Evolutionary conservation across 2,329 filamentous ascomycete genomes (phyloP).

Genomic region (Ascochyta lentis): DNA sequence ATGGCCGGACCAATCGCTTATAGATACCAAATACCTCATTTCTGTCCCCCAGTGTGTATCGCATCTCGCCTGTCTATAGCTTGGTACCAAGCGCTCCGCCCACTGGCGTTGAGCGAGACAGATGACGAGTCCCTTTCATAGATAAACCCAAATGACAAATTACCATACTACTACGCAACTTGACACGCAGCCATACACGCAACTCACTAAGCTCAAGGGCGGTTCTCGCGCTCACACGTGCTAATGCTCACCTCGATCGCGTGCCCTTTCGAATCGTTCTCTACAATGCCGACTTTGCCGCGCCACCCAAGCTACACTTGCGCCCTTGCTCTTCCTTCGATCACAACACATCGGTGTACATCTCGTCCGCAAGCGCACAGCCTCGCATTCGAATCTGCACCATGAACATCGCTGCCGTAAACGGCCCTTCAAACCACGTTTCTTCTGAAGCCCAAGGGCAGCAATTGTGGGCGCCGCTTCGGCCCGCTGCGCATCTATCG

Average conservation of each 20-base stretch:
- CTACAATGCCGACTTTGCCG: slow-evolving; percentile 7
- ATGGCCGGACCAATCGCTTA: slow-evolving; percentile 38
- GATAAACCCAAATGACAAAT: slow-evolving; percentile 4
- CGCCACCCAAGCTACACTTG: not conserved
- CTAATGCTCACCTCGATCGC: not conserved
- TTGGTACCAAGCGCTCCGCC: slow-evolving; percentile 40
- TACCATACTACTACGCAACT: not conserved
- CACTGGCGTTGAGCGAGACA: slow-evolving; percentile 39
- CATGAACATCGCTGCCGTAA: not conserved
- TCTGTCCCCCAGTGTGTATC: slow-evolving; percentile 16
- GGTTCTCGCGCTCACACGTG: not conserved
- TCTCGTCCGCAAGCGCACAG: not conserved
- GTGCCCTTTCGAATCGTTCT: slow-evolving; percentile 4
- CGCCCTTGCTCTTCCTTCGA: not conserved
- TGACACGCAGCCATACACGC: not conserved
- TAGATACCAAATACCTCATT: slow-evolving; percentile 24
- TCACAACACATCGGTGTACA: not conserved
- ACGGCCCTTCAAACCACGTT: not conserved
- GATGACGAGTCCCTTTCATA: slow-evolving; percentile 33
- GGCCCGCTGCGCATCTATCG: slow-evolving; percentile 7
- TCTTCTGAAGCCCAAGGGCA: slow-evolving; percentile 4
- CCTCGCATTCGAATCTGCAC: not conserved
- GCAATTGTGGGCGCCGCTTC: slow-evolving; percentile 10
- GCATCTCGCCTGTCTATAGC: slow-evolving; percentile 37
- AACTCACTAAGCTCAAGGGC: not conserved